Conservation (phyloP, 768 basidiomycete species). For the Lactarius evosmus region DNA sequence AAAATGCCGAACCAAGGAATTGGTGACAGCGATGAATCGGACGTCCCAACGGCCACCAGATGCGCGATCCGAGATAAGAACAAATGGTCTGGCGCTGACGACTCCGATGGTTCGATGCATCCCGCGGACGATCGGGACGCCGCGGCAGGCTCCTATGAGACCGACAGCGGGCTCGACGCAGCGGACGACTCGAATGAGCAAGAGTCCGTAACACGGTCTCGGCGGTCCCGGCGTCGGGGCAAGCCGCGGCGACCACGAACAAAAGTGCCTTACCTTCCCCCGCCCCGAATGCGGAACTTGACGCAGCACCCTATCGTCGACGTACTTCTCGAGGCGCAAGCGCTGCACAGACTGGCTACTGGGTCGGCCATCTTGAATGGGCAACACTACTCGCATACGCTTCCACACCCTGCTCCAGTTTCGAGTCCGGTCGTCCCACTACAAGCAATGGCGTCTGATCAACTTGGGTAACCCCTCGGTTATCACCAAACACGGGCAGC, state of each 20-base stretch:
- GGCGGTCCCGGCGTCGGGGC: conserved; percentile 13
- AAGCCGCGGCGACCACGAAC: conserved; percentile 11
- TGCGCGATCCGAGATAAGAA: conserved; percentile 14
- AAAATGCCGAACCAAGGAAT: not conserved
- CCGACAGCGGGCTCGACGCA: conserved; percentile 5
- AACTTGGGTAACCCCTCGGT: not conserved
- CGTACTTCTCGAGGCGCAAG: not conserved
- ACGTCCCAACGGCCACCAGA: conserved; percentile 5
- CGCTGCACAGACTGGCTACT: not conserved
- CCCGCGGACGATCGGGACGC: conserved; percentile 15
- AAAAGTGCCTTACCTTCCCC: conserved; percentile 15
- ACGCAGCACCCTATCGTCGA: conserved; percentile 3
- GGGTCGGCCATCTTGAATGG: not conserved
- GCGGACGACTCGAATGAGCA: conserved; percentile 6
- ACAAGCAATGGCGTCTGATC: not conserved
- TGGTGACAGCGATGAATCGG: not conserved
- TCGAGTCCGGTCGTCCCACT: not conserved
- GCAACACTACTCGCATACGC: not conserved
- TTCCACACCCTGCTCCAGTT: not conserved
- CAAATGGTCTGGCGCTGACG: conserved; percentile 10
- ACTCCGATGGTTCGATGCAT: conserved; percentile 10
- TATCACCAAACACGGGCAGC: not conserved
- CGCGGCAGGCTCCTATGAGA: conserved; percentile 1
- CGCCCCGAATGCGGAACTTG: conserved; percentile 18
- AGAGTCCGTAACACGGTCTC: not conserved